Percentiles rank a stretch among this genome's conserved stretches.
These are phyloP conservation scores for Kurtzmaniella quercitrusa DNA, from an alignment of 1,139 yeast species.

Conservation along the genomic window DNA sequence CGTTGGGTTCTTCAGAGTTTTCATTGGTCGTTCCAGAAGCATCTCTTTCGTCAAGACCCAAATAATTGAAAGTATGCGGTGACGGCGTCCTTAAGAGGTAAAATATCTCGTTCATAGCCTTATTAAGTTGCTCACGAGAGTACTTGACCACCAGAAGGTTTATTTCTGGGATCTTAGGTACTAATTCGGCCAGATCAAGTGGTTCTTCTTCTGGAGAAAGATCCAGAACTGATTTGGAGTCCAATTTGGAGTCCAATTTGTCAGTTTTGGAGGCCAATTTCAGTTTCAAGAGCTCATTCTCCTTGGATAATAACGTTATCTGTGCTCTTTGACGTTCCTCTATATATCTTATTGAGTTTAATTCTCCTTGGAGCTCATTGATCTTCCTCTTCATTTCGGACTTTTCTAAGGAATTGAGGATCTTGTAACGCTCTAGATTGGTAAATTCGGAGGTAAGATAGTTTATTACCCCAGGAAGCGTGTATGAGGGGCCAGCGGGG, in stretches of 20 bases:
- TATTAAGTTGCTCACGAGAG: constrained; percentile 35
- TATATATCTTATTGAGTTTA: constrained; percentile 38
- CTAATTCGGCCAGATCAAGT: constrained; percentile 2
- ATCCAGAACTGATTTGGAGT: neutral
- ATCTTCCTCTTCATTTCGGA: constrained; percentile 54
- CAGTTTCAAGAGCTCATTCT: constrained; percentile 10
- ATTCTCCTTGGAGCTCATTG: constrained; percentile 51
- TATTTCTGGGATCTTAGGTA: constrained; percentile 29
- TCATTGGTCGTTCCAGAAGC: constrained; percentile 2
- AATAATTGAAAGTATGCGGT: constrained; percentile 15
- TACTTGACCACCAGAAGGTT: constrained; percentile 36
- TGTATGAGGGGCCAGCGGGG: constrained; percentile 30
- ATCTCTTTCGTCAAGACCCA: constrained; percentile 18
- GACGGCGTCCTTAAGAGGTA: constrained; percentile 37
- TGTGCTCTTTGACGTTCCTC: constrained; percentile 32
- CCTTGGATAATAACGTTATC: constrained; percentile 28
- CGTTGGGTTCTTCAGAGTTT: neutral
- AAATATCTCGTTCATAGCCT: constrained; percentile 41
- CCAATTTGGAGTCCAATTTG: neutral
- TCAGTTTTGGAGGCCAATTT: neutral
- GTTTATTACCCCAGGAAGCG: constrained; percentile 63
- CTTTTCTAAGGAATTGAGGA: constrained; percentile 52
- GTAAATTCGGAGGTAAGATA: constrained; percentile 60
- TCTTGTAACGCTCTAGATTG: constrained; percentile 52
- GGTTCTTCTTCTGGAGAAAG: neutral